Base-by-base conservation (phyloP, 2,329 filamentous ascomycete species). In the Clonostachys chloroleuca region DNA sequence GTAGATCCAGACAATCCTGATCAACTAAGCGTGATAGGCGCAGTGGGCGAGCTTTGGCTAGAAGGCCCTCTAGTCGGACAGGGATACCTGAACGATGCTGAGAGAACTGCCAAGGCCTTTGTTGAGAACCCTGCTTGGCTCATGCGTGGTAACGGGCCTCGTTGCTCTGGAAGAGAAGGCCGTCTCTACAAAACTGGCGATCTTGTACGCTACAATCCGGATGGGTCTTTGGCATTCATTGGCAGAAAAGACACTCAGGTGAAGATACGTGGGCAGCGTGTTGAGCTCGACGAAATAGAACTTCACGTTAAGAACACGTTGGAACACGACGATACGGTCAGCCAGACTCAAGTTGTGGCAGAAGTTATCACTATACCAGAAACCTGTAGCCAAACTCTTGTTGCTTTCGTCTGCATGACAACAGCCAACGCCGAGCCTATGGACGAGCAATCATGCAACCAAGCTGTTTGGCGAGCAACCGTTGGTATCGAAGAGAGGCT, bases 191-290 rank as follows among this genome's bases (percentile, higher is more conserved):
- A 67, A 49, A 74, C 73, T 4, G 74, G 73, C 10, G 74, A 77
- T 51, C 60, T 77, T 7, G 72, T 62, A 4, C 58, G 56, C 40
- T 73, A 73, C 30, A 58, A 67, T 40, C 49, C 62, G 79, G 47
- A 48, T 33, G 47, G 47, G 6, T 35, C 47, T 10, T 30, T 48
- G 16, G 12, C 35, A 8, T 45, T 33, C 17, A 30, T 44, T 44
- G 80, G 79, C 33, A 72, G 83, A 33, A 81, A 79, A 53, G 82
- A 86, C 54, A 74, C 73, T 16, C 81, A 80, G 56, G 67, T 80
- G 43, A 81, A 81, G 54, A 56, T 81, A 13, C 67, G 69, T 30
- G 81, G 80, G 39, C 78, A 70, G 47, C 57, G 75, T 47, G 63
- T 77, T 48, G 80, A 74, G 59, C 62, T 74, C 5, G 50, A 42